A percentile compares a stretch with the other conserved stretches of the same genome.
Evolutionary conservation across 2,329 filamentous ascomycete genomes (phyloP).

Genomic region (Emergomyces africanus): DNA sequence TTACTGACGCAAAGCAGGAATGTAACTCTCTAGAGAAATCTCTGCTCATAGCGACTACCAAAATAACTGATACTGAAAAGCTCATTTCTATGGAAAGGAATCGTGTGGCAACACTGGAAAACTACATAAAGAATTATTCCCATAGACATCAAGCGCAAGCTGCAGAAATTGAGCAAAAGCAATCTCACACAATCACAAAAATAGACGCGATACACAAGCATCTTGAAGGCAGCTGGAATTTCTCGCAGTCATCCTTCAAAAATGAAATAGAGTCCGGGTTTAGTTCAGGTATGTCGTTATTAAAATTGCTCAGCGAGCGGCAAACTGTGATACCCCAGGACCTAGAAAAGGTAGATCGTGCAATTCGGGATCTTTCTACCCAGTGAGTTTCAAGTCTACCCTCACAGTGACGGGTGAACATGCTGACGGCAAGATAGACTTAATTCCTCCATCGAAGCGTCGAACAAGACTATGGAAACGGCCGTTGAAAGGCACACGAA

Average conservation of each 20-base stretch:
- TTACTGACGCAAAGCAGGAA: conserved; percentile 12
- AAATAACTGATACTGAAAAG: conserved; percentile 7
- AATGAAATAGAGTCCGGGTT: conserved; percentile 4
- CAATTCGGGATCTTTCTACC: conserved; percentile 10
- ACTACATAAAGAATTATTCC: conserved; percentile 18
- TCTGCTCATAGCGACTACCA: conserved; percentile 16
- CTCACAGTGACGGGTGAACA: background rate
- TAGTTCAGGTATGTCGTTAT: conserved; percentile 4
- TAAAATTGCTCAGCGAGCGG: conserved; percentile 1
- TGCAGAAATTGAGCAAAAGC: background rate
- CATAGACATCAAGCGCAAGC: conserved; percentile 4
- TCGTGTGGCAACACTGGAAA: conserved; percentile 18
- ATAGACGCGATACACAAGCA: conserved; percentile 1
- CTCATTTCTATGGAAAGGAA: conserved; percentile 20
- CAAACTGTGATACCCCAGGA: background rate
- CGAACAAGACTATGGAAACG: conserved; percentile 10
- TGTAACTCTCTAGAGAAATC: conserved; percentile 16
- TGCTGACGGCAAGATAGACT: conserved; percentile 12
- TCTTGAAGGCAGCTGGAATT: background rate
- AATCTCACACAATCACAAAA: conserved; percentile 3
- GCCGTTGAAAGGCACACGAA: conserved; percentile 10
- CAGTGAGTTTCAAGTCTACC: conserved; percentile 14
- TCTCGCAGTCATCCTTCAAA: conserved; percentile 3
- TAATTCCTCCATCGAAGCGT: conserved; percentile 9
- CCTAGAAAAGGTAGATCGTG: conserved; percentile 2